Conservation (phyloP, 192 early-diverging fungal species). For the Rhizophagus clarus region DNA sequence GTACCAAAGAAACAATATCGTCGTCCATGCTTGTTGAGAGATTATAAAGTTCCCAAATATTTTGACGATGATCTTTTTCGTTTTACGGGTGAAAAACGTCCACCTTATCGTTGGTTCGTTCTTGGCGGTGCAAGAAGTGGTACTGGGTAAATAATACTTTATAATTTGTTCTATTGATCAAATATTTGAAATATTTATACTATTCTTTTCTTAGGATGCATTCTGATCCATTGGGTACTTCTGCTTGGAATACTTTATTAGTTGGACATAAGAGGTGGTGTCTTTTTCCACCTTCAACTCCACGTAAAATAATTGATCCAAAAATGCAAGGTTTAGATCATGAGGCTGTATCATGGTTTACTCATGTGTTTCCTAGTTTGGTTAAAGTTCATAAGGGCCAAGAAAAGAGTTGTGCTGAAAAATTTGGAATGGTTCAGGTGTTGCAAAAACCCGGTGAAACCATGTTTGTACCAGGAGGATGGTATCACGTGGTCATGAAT, state of each 20-base stretch:
- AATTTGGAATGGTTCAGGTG: conserved; percentile 69
- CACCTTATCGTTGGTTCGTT: conserved; percentile 80
- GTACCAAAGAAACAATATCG: conserved; percentile 28
- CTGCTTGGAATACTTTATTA: conserved; percentile 79
- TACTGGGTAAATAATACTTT: conserved; percentile 45
- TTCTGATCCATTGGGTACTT: conserved; percentile 77
- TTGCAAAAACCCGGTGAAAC: conserved; percentile 77
- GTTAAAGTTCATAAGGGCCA: background rate
- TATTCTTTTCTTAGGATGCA: conserved; percentile 45
- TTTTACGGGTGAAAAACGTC: conserved; percentile 58
- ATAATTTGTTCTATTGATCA: background rate
- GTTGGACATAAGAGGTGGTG: conserved; percentile 77
- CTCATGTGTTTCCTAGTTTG: conserved; percentile 50
- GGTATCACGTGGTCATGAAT: conserved; percentile 82
- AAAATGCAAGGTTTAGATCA: conserved; percentile 61
- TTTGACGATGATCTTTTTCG: conserved; percentile 75
- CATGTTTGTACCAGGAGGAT: conserved; percentile 81
- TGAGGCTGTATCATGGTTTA: conserved; percentile 79
- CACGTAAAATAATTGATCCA: conserved; percentile 60
- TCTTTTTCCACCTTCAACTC: conserved; percentile 72
- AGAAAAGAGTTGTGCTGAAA: conserved; percentile 38
- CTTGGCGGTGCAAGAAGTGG: conserved; percentile 71
- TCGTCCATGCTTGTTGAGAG: conserved; percentile 53
- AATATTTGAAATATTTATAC: background rate
- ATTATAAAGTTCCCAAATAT: conserved; percentile 69